These are phyloP conservation scores for Pseudogymnoascus sp. DNA, from an alignment of 2,329 filamentous ascomycete genomes.

Conservation along the genomic window DNA sequence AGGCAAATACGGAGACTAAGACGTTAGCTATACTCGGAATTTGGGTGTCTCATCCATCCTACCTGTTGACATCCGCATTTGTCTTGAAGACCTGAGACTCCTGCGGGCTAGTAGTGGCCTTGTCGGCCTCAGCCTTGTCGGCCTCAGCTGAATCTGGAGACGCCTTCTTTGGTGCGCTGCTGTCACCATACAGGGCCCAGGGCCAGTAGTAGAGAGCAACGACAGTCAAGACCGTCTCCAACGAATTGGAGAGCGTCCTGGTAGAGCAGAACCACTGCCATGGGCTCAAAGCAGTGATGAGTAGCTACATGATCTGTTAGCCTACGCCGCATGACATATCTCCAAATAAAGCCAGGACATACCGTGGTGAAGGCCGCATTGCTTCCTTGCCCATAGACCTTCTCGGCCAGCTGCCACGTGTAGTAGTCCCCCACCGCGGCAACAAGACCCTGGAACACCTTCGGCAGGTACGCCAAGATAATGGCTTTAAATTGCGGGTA, in stretches of 20 bases:
- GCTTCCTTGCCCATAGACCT: slow-evolving; percentile 59
- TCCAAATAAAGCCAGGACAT: slow-evolving; percentile 18
- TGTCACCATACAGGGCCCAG: slow-evolving; percentile 58
- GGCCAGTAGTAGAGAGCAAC: slow-evolving; percentile 78
- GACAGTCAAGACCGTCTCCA: slow-evolving; percentile 82
- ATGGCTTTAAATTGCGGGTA: slow-evolving; percentile 51
- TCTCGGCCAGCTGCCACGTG: slow-evolving; percentile 73
- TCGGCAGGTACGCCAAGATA: slow-evolving; percentile 64
- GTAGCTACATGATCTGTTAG: slow-evolving; percentile 42
- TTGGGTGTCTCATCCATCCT: background rate
- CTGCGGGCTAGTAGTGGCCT: slow-evolving; percentile 5
- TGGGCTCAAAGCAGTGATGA: slow-evolving; percentile 64
- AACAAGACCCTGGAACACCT: slow-evolving; percentile 65
- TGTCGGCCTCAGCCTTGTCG: slow-evolving; percentile 16
- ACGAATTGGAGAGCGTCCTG: slow-evolving; percentile 84
- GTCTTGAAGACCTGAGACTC: background rate
- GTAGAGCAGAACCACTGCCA: slow-evolving; percentile 98
- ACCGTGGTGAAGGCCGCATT: slow-evolving; percentile 62
- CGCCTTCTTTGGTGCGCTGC: slow-evolving; percentile 16
- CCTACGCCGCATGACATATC: background rate
- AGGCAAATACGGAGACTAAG: slow-evolving; percentile 54
- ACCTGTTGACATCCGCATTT: background rate
- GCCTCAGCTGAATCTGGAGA: slow-evolving; percentile 14
- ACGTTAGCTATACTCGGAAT: background rate
- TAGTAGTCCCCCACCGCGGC: slow-evolving; percentile 76